Evolutionary conservation across 306 rosid species (phyloP).

Genomic region (Citrullus mucosospermus): DNA sequence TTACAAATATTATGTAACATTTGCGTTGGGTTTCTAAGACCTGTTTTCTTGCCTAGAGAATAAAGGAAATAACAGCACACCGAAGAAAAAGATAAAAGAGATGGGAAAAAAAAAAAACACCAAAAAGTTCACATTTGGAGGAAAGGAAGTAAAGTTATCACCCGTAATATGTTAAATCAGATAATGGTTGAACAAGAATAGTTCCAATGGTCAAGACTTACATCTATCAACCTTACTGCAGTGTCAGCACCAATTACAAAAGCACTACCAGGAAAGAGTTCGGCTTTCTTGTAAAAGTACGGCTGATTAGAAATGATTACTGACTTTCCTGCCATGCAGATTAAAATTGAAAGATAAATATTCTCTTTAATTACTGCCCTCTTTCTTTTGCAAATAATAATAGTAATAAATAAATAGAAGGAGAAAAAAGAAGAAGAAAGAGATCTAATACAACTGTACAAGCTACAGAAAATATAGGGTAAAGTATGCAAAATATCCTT

Average conservation of each 20-base stretch:
- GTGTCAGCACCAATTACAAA: conserved; percentile 95
- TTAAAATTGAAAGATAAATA: not conserved
- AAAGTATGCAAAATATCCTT: not conserved
- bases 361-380: not conserved
- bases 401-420: not conserved
- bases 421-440: not conserved
- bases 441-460: not conserved
- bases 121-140: not conserved
- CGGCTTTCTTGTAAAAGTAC: conserved; percentile 79
- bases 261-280: conserved; percentile 83
- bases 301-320: conserved; percentile 81
- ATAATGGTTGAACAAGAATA: not conserved
- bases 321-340: conserved; percentile 59
- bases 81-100: not conserved
- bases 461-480: not conserved
- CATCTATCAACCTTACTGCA: conserved; percentile 67
- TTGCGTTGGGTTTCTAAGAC: not conserved
- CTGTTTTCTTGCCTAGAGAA: not conserved
- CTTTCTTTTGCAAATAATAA: not conserved
- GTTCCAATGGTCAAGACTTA: conserved; percentile 22
- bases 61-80: not conserved
- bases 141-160: not conserved
- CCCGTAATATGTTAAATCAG: not conserved
- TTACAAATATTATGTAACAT: not conserved
- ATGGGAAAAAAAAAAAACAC: not conserved